Evolutionary conservation across 2,329 filamentous ascomycete species (phyloP), one percentile per base, ranked within the genome.

Genomic region (Aspergillus melleus): DNA sequence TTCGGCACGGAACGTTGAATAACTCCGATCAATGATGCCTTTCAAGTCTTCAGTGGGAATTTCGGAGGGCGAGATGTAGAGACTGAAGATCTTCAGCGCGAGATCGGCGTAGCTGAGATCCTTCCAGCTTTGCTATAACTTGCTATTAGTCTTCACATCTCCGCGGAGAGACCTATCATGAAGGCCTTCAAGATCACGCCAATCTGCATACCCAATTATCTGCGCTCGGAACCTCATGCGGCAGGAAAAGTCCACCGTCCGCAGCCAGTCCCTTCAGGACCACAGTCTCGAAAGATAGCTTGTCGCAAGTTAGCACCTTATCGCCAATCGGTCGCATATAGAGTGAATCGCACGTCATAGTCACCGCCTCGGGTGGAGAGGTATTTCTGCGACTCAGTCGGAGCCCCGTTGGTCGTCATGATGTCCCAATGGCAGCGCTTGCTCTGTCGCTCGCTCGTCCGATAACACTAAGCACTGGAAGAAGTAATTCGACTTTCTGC

Each of bases 181-280:
- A 42, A 24, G 36, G 11, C 36, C 14, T 8, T 39, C 36, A 16
- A 39, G 2, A n/a, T 8, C 36, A 9, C 30, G 30, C 8, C 16
- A 24, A 26, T 26, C n/a, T 29, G 46, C 46, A 39, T 58, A 60
- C 60, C 60, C 57, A 62, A 24, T 62, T 54, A 9, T 62, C 16
- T 57, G 93, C 92, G 54, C 96, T 96, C 88, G 59, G 59, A 29
- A 61, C 44, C 36, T 61, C 49, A 30, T 61, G 52, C 50, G 92
- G 92, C 64, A 96, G 89, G 80, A 92, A 96, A 42, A 96, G 86
- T 54, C 92, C 92, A 61, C 91, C 91, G 70, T 96, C 92, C 52
- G 85, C 82, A 59, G 91, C 92, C 57, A 96, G 87, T 52, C 92
- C 92, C 76, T 96, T 95, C 63, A 96, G 82, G 39, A 96, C 91